Evolutionary conservation across 1,284 basidiomycete species (phyloP), one percentile per base, ranked within the genome.

Genomic region (Leccinum cinnamomeum): DNA sequence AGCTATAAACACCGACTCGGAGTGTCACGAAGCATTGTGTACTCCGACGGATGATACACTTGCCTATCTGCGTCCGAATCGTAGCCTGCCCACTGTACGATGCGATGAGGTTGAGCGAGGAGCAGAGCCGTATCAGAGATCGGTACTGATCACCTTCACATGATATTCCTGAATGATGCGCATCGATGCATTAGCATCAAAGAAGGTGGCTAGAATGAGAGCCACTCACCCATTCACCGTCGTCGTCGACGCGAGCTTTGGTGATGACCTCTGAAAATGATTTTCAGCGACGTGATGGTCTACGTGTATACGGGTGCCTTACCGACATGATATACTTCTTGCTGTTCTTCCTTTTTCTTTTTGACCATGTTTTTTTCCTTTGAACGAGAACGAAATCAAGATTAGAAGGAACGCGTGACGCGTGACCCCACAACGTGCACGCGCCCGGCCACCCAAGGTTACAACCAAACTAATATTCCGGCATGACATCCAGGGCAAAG

Each of bases 401-500:
- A 28, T 59, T 53, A 37, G 3, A 46, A 46, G 10, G 46, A 11
- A 3, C 69, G 66, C 69, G 71, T 71, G 71, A 71, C 55, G 54
- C 23, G 35, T 39, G 30, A 53, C 55, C 53, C 44, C 4, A 7
- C 51, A 5, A n/a, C n/a, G 60, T 57, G 57, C 35, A 57, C 48
- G 66, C 58, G 64, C 63, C 53, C n/a, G 8, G 3, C 8, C 7
- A 18, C n/a, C n/a, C 48, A 35, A 20, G 14, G 12, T 16, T 16
- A 20, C 25, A 18, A 16, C 11, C n/a, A 30, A 48, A 14, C 28
- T 12, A 28, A 10, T 18, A n/a, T 41, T 48, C 30, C 60, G 67
- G 61, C 60, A 83, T 83, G 80, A 68, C 81, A 30, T 75, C 81
- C 57, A 90, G 88, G 73, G 77, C 86, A 55, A 92, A 91, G 79